A percentile compares a stretch with the other conserved stretches of the same genome.
These are phyloP conservation scores for Galeopsis tetrahit DNA, from an alignment of 257 asterid genomes.

Conservation along the genomic window DNA sequence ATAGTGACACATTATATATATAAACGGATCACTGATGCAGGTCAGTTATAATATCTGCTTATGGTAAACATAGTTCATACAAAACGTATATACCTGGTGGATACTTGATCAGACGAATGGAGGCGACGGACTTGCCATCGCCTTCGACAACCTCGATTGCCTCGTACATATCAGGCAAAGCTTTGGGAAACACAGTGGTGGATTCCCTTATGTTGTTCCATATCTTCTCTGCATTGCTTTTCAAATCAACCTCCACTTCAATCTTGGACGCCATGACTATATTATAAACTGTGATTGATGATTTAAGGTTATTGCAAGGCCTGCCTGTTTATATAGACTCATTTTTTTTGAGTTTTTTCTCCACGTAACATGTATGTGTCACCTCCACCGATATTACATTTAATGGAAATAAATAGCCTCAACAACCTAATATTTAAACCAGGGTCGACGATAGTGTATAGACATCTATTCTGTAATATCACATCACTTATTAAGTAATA, in stretches of 20 bases:
- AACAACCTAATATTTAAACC: conserved; percentile 21
- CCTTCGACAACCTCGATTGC: conserved; percentile 81
- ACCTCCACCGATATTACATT: not conserved
- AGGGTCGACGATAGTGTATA: too few relatives aligned
- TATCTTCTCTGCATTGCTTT: conserved; percentile 54
- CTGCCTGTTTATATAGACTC: conserved; percentile 31
- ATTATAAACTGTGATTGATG: too few relatives aligned
- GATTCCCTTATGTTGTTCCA: conserved; percentile 72
- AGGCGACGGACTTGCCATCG: conserved; percentile 69
- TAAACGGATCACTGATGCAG: too few relatives aligned
- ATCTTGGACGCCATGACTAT: conserved; percentile 79
- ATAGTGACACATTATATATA: too few relatives aligned
- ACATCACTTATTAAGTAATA: too few relatives aligned
- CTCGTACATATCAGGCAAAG: conserved; percentile 59
- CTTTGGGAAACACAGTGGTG: conserved; percentile 68
- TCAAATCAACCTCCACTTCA: conserved; percentile 68
- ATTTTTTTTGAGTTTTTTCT: not conserved
- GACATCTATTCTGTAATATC: too few relatives aligned
- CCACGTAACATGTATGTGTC: conserved; percentile 28
- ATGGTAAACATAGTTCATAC: too few relatives aligned
- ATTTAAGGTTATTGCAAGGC: not conserved
- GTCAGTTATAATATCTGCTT: too few relatives aligned
- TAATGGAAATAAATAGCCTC: not conserved
- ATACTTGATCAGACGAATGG: conserved; percentile 63
- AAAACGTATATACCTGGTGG: conserved; percentile 45